A percentile compares a stretch with the other conserved stretches of the same genome.
Conservation (phyloP, 169 alveolate species). For the Pseudocohnilembus persalinus region DNA sequence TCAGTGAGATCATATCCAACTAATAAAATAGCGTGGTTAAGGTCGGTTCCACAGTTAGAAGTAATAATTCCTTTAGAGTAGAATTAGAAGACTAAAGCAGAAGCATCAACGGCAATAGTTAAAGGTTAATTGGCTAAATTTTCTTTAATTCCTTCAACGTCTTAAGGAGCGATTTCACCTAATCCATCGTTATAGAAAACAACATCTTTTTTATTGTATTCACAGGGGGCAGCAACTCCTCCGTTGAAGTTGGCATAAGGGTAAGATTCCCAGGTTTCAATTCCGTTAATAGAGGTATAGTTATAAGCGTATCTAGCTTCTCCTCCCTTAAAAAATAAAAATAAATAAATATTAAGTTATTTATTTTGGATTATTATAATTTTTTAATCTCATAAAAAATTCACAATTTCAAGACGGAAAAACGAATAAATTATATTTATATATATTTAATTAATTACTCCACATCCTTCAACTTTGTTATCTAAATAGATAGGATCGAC, state of each 20-base stretch:
- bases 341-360: too few species aligned
- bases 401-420: too few species aligned
- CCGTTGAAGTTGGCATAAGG: background rate
- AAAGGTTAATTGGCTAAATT: background rate
- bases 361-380: too few species aligned
- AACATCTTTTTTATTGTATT: background rate
- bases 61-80: background rate
- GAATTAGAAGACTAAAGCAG: background rate
- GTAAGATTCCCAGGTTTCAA: background rate
- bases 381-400: too few species aligned
- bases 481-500: background rate
- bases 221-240: background rate
- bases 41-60: background rate
- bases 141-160: background rate
- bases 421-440: too few species aligned
- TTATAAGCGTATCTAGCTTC: background rate
- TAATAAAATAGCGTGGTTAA: background rate
- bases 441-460: too few species aligned
- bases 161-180: background rate
- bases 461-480: background rate
- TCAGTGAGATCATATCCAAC: background rate
- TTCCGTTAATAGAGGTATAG: background rate
- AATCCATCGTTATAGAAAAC: background rate
- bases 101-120: background rate
- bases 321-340: too few species aligned